A percentile compares a stretch with the other conserved stretches of the same genome.
Evolutionary conservation across 148 eudicot species (phyloP).

Genomic region (Silene conica): DNA sequence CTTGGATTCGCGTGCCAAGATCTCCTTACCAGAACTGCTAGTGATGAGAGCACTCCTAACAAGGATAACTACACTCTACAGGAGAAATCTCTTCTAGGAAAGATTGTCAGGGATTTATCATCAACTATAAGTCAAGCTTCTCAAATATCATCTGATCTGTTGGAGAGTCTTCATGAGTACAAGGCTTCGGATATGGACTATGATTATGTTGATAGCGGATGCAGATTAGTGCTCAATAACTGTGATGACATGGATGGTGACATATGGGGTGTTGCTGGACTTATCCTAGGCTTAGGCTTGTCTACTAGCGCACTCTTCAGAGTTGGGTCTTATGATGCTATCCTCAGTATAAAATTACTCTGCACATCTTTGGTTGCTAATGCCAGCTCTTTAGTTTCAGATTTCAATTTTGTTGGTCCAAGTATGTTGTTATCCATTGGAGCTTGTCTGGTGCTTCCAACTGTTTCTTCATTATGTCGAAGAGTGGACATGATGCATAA

Average conservation of each 20-base stretch:
- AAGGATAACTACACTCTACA: slow-evolving; percentile 36
- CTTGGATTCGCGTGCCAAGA: slow-evolving; percentile 82
- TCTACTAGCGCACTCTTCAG: slow-evolving; percentile 64
- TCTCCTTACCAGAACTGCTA: slow-evolving; percentile 54
- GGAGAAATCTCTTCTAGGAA: slow-evolving; percentile 60
- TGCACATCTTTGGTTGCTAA: slow-evolving; percentile 55
- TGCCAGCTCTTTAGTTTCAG: slow-evolving; percentile 28
- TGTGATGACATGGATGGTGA: slow-evolving; percentile 58
- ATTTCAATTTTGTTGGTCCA: slow-evolving; percentile 18
- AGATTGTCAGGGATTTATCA: slow-evolving; percentile 49
- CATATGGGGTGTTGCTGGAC: slow-evolving; percentile 90
- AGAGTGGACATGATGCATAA: slow-evolving; percentile 69
- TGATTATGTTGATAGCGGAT: slow-evolving; percentile 22
- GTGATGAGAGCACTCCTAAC: slow-evolving; percentile 34
- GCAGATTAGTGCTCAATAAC: slow-evolving; percentile 27
- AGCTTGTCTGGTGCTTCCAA: slow-evolving; percentile 79
- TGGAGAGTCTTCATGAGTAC: slow-evolving; percentile 41
- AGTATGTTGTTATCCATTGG: slow-evolving; percentile 43
- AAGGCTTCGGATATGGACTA: slow-evolving; percentile 35
- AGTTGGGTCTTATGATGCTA: slow-evolving; percentile 67
- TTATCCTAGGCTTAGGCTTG: slow-evolving; percentile 75
- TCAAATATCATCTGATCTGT: slow-evolving; percentile 38
- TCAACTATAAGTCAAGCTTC: slow-evolving; percentile 45
- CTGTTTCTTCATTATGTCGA: slow-evolving; percentile 59
- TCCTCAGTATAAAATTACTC: slow-evolving; percentile 50